Percentiles rank a stretch among this genome's conserved stretches.
Evolutionary conservation across 352 stramenopile species (phyloP).

Genomic region (Phytophthora foliorum): DNA sequence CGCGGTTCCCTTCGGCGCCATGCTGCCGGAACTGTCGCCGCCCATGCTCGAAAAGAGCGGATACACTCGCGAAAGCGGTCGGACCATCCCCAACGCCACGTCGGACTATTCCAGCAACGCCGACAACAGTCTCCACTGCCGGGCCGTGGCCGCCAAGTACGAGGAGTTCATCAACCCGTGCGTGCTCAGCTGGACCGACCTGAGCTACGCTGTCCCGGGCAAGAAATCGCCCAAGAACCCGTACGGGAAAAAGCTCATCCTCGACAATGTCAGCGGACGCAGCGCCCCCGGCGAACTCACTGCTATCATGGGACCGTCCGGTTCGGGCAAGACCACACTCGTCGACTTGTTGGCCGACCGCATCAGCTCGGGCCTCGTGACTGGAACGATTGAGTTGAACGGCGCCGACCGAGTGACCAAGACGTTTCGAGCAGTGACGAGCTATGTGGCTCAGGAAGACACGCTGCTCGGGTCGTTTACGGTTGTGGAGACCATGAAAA

Average conservation of each 20-base stretch:
- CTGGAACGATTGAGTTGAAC: conserved; percentile 64
- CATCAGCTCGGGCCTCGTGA: conserved; percentile 53
- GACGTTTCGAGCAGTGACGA: conserved; percentile 54
- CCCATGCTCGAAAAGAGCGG: conserved; percentile 41
- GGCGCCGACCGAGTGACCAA: conserved; percentile 41
- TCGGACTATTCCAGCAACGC: conserved; percentile 31
- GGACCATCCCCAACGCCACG: conserved; percentile 19
- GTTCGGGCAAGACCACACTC: conserved; percentile 70
- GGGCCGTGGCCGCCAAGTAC: conserved; percentile 27
- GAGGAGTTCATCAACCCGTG: conserved; percentile 36
- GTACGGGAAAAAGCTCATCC: conserved; percentile 47
- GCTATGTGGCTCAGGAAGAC: conserved; percentile 81
- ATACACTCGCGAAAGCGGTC: conserved; percentile 36
- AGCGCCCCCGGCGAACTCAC: conserved; percentile 63
- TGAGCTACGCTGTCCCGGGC: conserved; percentile 28
- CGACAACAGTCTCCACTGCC: conserved; percentile 28
- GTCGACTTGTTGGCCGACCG: conserved; percentile 73
- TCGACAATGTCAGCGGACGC: conserved; percentile 66
- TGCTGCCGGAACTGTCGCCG: conserved; percentile 33
- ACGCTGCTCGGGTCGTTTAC: conserved; percentile 74
- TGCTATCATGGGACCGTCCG: conserved; percentile 73
- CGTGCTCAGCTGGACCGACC: conserved; percentile 32
- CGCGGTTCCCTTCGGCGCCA: conserved; percentile 18
- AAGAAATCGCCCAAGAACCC: conserved; percentile 27
- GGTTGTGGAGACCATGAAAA: conserved; percentile 70